Evolutionary conservation across 305 asterid genomes (phyloP), one percentile per base, ranked within the genome.

Genomic region (Petunia hybrid): DNA sequence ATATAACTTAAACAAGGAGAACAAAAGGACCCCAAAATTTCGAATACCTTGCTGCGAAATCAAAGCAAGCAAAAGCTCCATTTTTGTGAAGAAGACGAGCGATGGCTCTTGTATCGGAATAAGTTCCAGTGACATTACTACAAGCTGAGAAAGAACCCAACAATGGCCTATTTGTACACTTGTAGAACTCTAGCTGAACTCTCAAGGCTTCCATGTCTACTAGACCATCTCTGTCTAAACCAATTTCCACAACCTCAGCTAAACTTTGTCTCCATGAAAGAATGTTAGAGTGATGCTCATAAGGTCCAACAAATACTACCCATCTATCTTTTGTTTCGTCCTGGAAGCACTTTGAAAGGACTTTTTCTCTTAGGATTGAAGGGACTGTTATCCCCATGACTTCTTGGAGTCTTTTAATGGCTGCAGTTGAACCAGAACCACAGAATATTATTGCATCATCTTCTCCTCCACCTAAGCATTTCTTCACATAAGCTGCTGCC

Each of bases 81-180:
- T 85, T 87, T 42, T 63, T 85, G 82, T 93, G 97, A 65, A 93
- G 88, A 3, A 90, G 88, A 6, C 88, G 75, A 13, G 96, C 90
- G 2, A 91, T 67, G 66, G 86, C 89, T 0, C 89, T 82, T 0
- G 94, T 91, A 77, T 91, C 87, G 0, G 94, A 82, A 13, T 67
- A 45, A 55, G 84, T 85, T 48, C 97, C 97, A 13, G 93, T 91
- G 68, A 93, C 96, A 53, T 93, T 93, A 79, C 95, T 93, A 63
- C 97, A 93, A 51, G 95, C 97, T 4, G 97, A 93, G 85, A 91
- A 91, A 1, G 97, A 91, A 4, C 94, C 96, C 2, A 93, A 87
- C 73, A 93, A 80, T 0, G 89, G 91, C 53, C 95, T 83, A 41
- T 87, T 86, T 40, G 51, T 81, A 0, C 80, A 41, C 80, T 59